phyloP scores from a whole-genome alignment of 495 filamentous ascomycete genomes.

The Glonium stellatum region DNA sequence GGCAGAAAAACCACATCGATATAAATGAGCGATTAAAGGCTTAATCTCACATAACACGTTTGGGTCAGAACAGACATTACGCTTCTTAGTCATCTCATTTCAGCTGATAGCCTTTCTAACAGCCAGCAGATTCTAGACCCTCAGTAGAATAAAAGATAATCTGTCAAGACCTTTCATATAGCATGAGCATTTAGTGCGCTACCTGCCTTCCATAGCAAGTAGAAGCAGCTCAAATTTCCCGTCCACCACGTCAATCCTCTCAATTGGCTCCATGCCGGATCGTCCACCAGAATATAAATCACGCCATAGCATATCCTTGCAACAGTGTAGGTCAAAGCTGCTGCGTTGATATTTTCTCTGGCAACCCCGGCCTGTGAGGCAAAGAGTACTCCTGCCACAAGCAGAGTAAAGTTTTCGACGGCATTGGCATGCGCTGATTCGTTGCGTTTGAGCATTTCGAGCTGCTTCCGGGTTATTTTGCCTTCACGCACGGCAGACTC shows the following conservation, averaged over 20 bases:
- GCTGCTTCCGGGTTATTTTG: constrained; percentile 41
- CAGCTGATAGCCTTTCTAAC: too few species aligned
- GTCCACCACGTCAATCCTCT: not conserved
- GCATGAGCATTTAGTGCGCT: not conserved
- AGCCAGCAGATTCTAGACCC: too few species aligned
- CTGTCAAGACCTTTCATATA: too few species aligned
- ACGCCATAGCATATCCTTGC: not conserved
- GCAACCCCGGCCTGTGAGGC: not conserved
- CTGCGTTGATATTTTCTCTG: not conserved
- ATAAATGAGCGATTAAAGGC: too few species aligned
- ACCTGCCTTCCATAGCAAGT: not conserved
- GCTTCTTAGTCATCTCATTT: too few species aligned
- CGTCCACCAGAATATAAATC: not conserved
- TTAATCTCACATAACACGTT: too few species aligned
- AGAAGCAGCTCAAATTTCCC: not conserved
- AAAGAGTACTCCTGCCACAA: constrained; percentile 32
- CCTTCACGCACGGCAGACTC: constrained; percentile 43
- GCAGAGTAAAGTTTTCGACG: constrained; percentile 44
- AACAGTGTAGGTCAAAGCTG: not conserved
- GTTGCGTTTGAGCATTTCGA: constrained; percentile 43
- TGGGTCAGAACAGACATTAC: too few species aligned
- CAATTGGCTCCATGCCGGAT: not conserved
- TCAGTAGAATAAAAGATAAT: too few species aligned
- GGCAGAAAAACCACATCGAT: too few species aligned
- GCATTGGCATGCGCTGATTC: constrained; percentile 46